These are phyloP conservation scores for Chlorencoelia australis DNA, from an alignment of 2,329 filamentous ascomycete genomes.

Conservation along the genomic window DNA sequence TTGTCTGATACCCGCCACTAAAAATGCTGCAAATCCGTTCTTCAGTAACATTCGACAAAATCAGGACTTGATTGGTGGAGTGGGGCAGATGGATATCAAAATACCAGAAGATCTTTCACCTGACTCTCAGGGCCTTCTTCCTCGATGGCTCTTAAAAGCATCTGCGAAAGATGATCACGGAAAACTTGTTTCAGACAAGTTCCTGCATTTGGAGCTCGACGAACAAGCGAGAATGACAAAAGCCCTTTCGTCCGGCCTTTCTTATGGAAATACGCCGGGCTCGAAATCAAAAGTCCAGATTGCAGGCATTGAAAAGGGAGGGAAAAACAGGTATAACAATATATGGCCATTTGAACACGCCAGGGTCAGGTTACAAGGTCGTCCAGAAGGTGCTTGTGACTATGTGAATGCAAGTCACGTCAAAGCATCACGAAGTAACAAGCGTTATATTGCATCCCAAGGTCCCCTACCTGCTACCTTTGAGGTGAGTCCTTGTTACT, in stretches of 20 bases:
- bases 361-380: constrained; percentile 66
- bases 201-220: constrained; percentile 70
- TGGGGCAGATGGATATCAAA: constrained; percentile 67
- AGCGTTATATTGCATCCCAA: constrained; percentile 91
- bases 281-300: constrained; percentile 50
- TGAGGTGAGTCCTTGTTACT: constrained; percentile 47
- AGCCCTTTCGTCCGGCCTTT: constrained; percentile 53
- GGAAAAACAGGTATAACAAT: constrained; percentile 95
- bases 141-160: constrained; percentile 67
- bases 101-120: constrained; percentile 38
- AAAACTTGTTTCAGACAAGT: constrained; percentile 71
- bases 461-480: constrained; percentile 89
- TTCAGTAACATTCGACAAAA: constrained; percentile 96
- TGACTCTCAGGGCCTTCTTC: constrained; percentile 42
- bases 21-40: constrained; percentile 72
- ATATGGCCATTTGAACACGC: constrained; percentile 95
- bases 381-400: constrained; percentile 63
- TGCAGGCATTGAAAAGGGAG: constrained; percentile 87
- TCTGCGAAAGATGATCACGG: constrained; percentile 61
- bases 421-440: constrained; percentile 70
- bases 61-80: constrained; percentile 86
- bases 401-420: constrained; percentile 94
- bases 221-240: constrained; percentile 92
- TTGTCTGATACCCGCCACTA: constrained; percentile 65
- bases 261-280: constrained; percentile 37